Percentiles rank a stretch among this genome's conserved stretches.
phyloP scores from a whole-genome alignment of 257 asterid species.

The Nicotiana otophora region DNA sequence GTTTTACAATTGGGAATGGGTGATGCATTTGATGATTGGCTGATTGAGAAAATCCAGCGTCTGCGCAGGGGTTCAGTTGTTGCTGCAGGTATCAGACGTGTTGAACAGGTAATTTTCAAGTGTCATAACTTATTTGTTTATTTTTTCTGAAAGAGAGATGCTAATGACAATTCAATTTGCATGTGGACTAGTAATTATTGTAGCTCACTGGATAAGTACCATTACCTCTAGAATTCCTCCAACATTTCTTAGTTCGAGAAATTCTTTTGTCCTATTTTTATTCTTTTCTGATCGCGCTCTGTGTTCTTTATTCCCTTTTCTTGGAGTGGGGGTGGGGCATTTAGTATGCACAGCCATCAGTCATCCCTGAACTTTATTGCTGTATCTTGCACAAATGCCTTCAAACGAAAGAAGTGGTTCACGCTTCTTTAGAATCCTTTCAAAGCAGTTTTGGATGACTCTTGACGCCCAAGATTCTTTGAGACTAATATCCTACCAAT shows the following conservation, averaged over 20 bases:
- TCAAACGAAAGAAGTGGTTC: background rate
- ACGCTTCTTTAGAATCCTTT: background rate
- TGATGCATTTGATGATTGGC: conserved; percentile 98
- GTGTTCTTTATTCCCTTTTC: background rate
- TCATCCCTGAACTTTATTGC: background rate
- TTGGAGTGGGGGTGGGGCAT: background rate
- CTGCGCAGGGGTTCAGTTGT: conserved; percentile 81
- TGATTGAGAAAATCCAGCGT: conserved; percentile 79
- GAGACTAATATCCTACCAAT: background rate
- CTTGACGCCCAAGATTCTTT: background rate
- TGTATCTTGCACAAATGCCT: background rate
- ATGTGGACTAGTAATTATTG: background rate
- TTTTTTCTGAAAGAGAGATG: background rate
- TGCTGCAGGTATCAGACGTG: conserved; percentile 76
- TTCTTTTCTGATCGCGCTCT: background rate
- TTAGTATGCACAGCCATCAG: background rate
- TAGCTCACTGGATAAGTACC: background rate
- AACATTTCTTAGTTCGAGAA: background rate
- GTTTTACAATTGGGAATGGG: conserved; percentile 98
- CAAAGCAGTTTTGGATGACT: background rate
- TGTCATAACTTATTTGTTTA: background rate
- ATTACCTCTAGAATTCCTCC: background rate
- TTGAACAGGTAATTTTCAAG: conserved; percentile 62
- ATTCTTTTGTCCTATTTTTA: background rate
- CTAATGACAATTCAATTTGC: background rate